Evolutionary conservation across 179 eudicot genomes (phyloP).

Genomic region (Camellia oleifera): DNA sequence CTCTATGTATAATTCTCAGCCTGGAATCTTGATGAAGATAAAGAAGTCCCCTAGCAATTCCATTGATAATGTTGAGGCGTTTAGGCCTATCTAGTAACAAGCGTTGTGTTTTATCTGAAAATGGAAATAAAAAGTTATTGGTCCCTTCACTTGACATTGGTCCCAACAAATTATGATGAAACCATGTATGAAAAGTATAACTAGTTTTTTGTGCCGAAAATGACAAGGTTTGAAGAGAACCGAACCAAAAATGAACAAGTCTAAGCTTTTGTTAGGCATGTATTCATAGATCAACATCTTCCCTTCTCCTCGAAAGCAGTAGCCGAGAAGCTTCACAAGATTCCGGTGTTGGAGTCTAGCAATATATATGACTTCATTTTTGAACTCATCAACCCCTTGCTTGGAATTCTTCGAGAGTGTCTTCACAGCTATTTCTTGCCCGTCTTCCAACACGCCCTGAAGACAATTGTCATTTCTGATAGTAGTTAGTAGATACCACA

Average conservation of each 20-base stretch:
- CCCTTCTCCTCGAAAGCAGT: slow-evolving; percentile 26
- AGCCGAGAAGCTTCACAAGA: slow-evolving; percentile 28
- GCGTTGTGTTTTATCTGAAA: slow-evolving; percentile 13
- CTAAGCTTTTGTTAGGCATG: slow-evolving; percentile 29
- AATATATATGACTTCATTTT: slow-evolving; percentile 24
- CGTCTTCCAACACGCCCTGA: slow-evolving; percentile 12
- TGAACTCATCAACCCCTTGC: slow-evolving; percentile 19
- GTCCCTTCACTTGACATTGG: too few species aligned
- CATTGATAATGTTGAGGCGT: slow-evolving; percentile 26
- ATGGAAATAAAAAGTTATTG: neutral
- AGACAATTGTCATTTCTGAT: neutral
- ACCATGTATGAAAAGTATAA: too few species aligned
- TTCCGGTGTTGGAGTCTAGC: slow-evolving; percentile 30
- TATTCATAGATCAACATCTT: slow-evolving; percentile 25
- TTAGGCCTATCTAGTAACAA: slow-evolving; percentile 20
- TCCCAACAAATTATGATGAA: too few species aligned
- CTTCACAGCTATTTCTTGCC: slow-evolving; percentile 19
- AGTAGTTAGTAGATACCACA: too few species aligned
- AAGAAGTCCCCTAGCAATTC: slow-evolving; percentile 34
- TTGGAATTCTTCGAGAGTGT: slow-evolving; percentile 15
- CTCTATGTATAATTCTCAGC: slow-evolving; percentile 34
- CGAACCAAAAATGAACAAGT: slow-evolving; percentile 23
- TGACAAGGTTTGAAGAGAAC: neutral
- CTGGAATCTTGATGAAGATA: slow-evolving; percentile 45
- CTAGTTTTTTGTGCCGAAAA: too few species aligned